A percentile compares a stretch with the other conserved stretches of the same genome.
phyloP scores from a whole-genome alignment of 2,329 filamentous ascomycete species.

The Canariomyces notabilis region DNA sequence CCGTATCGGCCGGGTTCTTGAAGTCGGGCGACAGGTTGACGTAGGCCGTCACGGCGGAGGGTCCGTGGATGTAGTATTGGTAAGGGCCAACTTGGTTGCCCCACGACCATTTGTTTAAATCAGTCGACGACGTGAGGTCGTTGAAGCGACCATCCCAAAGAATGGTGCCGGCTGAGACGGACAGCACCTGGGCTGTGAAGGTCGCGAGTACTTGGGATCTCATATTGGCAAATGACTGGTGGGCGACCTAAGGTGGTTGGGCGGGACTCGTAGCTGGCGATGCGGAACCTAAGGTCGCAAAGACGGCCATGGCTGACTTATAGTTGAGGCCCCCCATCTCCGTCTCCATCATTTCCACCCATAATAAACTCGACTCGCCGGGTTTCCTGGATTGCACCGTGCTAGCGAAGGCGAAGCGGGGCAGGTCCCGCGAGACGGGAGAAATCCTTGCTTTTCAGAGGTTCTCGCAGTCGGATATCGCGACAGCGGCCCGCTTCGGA shows the following conservation, averaged over 20 bases:
- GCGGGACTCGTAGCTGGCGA: not conserved
- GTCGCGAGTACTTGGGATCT: constrained; percentile 21
- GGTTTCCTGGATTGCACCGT: not conserved
- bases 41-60: constrained; percentile 50
- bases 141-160: constrained; percentile 64
- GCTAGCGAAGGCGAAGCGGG: not conserved
- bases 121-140: constrained; percentile 47
- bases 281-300: no score
- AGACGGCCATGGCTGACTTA: not conserved
- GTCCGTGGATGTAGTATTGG: constrained; percentile 73
- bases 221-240: constrained; percentile 12
- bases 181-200: constrained; percentile 20
- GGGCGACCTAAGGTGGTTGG: not conserved
- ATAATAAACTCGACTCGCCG: no score
- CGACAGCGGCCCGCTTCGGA: constrained; percentile 18
- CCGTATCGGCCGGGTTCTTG: constrained; percentile 61
- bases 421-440: no score
- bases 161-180: constrained; percentile 25
- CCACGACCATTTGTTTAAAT: constrained; percentile 61
- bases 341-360: no score
- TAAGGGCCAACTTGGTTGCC: constrained; percentile 63
- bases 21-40: constrained; percentile 54
- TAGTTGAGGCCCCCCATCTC: not conserved
- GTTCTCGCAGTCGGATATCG: constrained; percentile 3
- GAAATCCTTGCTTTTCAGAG: not conserved